Evolutionary conservation across 2,329 filamentous ascomycete genomes (phyloP).

Genomic region (Didymellaceae sp.): DNA sequence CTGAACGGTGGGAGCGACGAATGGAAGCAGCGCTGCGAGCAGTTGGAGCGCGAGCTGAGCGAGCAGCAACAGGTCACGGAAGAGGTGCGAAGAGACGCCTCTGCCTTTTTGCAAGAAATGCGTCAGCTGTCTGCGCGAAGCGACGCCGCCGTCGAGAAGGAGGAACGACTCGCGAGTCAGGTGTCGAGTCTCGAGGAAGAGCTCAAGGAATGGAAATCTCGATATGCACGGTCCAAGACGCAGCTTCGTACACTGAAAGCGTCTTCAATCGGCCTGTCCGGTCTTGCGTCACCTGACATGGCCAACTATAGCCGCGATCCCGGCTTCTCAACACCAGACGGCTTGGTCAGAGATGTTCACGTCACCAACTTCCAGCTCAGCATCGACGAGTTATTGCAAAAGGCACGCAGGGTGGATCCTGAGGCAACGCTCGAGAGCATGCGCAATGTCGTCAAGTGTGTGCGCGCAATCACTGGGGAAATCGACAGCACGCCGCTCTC

Average conservation of each 20-base stretch:
- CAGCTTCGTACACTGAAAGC: conserved; percentile 82
- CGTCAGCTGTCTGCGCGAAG: conserved; percentile 81
- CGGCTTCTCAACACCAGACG: conserved; percentile 72
- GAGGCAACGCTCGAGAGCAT: conserved; percentile 81
- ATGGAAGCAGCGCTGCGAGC: conserved; percentile 49
- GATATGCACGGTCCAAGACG: conserved; percentile 86
- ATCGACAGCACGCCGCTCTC: conserved; percentile 64
- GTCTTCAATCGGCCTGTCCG: conserved; percentile 76
- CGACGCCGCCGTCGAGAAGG: conserved; percentile 77
- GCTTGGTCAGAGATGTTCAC: conserved; percentile 87
- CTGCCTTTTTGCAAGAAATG: conserved; percentile 88
- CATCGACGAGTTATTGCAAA: conserved; percentile 86
- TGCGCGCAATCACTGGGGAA: conserved; percentile 84
- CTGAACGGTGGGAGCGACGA: conserved; percentile 33
- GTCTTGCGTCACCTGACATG: conserved; percentile 66
- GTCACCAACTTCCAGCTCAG: conserved; percentile 94
- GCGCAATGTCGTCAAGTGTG: conserved; percentile 82
- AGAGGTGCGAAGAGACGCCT: conserved; percentile 83
- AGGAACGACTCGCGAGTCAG: conserved; percentile 77
- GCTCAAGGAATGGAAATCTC: conserved; percentile 86
- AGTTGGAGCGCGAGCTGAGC: conserved; percentile 66
- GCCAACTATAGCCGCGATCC: conserved; percentile 69
- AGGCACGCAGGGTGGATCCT: conserved; percentile 75
- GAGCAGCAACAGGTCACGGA: conserved; percentile 85
- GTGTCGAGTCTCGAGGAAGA: conserved; percentile 81